Evolutionary conservation across 2,329 filamentous ascomycete genomes (phyloP).

Genomic region (Colletotrichum aenigma): DNA sequence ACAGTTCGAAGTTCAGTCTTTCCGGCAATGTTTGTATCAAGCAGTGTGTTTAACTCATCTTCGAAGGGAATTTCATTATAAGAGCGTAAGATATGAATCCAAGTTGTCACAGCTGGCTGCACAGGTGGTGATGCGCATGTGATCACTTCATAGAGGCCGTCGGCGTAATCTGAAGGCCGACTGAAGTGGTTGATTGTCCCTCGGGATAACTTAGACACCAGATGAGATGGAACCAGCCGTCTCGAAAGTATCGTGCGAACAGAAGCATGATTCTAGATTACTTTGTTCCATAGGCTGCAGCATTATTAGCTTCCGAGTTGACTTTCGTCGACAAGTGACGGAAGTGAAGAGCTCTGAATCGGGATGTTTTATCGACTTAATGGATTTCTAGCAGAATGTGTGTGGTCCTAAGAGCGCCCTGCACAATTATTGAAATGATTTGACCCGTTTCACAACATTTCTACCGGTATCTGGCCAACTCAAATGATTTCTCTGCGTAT

Average conservation of each 20-base stretch:
- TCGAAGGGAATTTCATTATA: background rate
- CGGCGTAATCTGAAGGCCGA: background rate
- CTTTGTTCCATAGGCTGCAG: background rate
- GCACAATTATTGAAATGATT: background rate
- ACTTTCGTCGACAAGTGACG: background rate
- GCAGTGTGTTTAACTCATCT: background rate
- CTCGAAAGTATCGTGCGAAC: background rate
- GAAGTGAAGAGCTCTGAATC: background rate
- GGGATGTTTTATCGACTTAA: background rate
- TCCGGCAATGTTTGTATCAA: background rate
- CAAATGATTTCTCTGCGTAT: background rate
- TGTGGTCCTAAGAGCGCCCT: background rate
- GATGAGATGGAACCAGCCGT: background rate
- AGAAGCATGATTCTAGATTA: background rate
- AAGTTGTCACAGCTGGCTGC: background rate
- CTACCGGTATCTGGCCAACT: background rate
- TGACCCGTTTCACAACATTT: background rate
- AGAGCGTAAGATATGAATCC: background rate
- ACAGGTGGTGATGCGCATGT: background rate
- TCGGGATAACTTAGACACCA: background rate
- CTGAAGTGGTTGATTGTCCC: background rate
- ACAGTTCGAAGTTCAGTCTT: background rate
- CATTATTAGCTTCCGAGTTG: background rate
- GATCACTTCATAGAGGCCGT: background rate
- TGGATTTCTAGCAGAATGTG: background rate